Evolutionary conservation across 2,329 filamentous ascomycete genomes (phyloP), one percentile per base, ranked within the genome.

Genomic region (Lasiodiplodia sp.): DNA sequence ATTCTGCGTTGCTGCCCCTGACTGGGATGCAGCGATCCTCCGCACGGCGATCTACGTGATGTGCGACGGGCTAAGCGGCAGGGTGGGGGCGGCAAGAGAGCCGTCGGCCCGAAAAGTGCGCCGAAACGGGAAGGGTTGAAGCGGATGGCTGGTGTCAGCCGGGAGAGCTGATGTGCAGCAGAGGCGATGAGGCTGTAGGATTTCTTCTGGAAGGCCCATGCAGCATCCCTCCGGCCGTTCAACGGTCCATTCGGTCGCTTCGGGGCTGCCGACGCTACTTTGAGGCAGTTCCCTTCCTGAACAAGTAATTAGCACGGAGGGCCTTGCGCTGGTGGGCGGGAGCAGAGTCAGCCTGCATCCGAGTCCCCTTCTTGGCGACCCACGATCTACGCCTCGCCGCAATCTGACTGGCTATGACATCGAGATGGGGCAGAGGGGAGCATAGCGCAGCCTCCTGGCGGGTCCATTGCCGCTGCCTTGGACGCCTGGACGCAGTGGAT

Each of bases 11-110:
- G 31, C 44, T 21, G 52, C 52, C 52, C 52, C 52, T 56, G 52
- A 56, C 55, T 21, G 34, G 53, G 53, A 34, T 40, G 28, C 37
- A 58, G 55, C 55, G 55, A 58, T 58, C 55, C 55, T 58, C 55
- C 55, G 55, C 55, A 58, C 31, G 12, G 37, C 34, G 55, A 58
- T 58, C 55, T 38, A 40, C 55, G 34, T 25, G 55, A 58, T 58
- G 37, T 40, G 55, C 55, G 55, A 58, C 34, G 21, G n/a, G 55
- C 55, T 37, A 58, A 56, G 55, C 18, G 18, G 37, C 55, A 23
- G 40, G 31, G 34, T n/a, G 21, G 34, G 21, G 55, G n/a, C 18
- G 28, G 53, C 10, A 31, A 16, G 6, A 23, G 18, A 28, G 51
- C 16, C 52, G 52, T 31, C 52, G 52, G 52, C 14, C 52, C 23